Evolutionary conservation across 2,329 filamentous ascomycete genomes (phyloP).

Genomic region (Fusarium zealandicum): DNA sequence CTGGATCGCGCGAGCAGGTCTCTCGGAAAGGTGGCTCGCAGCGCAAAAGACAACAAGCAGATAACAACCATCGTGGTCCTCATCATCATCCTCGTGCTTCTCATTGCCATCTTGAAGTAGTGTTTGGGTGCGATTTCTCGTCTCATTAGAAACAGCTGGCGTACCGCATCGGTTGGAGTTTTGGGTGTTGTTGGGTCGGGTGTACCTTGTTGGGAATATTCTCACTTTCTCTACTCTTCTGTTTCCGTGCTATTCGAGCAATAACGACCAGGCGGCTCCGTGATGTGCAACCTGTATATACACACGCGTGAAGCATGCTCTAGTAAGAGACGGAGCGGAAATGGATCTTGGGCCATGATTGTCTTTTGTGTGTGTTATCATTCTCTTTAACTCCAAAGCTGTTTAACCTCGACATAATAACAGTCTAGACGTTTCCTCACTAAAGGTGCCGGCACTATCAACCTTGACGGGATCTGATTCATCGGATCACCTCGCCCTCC

Average conservation of each 20-base stretch:
- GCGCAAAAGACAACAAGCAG: conserved; percentile 86
- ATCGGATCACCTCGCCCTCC: conserved; percentile 75
- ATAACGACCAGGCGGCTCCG: not conserved
- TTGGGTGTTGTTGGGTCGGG: conserved; percentile 16
- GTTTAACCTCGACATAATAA: conserved; percentile 12
- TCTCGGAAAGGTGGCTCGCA: conserved; percentile 74
- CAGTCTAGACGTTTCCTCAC: conserved; percentile 21
- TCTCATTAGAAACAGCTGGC: conserved; percentile 20
- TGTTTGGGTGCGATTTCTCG: conserved; percentile 1
- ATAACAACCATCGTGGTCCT: conserved; percentile 81
- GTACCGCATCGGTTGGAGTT: conserved; percentile 35
- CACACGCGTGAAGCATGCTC: not conserved
- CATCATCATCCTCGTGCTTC: conserved; percentile 80
- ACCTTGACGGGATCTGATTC: conserved; percentile 38
- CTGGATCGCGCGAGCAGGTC: conserved; percentile 77
- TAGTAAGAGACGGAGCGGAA: not conserved
- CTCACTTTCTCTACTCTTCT: conserved; percentile 1
- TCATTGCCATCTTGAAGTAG: conserved; percentile 84
- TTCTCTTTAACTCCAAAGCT: conserved; percentile 20
- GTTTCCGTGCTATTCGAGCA: not conserved
- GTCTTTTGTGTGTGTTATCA: conserved; percentile 12
- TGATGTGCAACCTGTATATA: conserved; percentile 15
- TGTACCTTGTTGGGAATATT: not conserved
- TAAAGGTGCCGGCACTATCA: conserved; percentile 1
- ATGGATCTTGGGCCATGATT: conserved; percentile 1